Percentiles rank a stretch among this genome's conserved stretches.
Evolutionary conservation across 2,329 filamentous ascomycete genomes (phyloP).

Genomic region (Apiospora arundinis): DNA sequence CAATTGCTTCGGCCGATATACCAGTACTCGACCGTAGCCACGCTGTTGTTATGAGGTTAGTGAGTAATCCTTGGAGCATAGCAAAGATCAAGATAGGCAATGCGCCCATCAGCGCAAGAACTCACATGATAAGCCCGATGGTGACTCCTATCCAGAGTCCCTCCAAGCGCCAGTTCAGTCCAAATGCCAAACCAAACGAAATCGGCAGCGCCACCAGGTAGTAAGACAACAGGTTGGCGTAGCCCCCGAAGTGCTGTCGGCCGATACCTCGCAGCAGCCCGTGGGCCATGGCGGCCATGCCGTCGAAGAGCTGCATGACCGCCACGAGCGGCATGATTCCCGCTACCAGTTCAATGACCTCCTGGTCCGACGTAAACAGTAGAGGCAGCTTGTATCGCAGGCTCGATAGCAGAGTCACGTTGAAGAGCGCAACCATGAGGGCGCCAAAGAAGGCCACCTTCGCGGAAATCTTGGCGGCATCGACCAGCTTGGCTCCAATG

Average conservation of each 20-base stretch:
- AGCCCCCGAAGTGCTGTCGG: slow-evolving; percentile 87
- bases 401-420: slow-evolving; percentile 71
- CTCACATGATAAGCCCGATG: slow-evolving; percentile 70
- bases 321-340: slow-evolving; percentile 80
- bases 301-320: slow-evolving; percentile 89
- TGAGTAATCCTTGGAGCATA: neutral
- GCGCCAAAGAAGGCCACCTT: slow-evolving; percentile 74
- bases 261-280: slow-evolving; percentile 88
- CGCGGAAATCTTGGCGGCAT: slow-evolving; percentile 81
- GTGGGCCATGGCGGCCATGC: slow-evolving; percentile 78
- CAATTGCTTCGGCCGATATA: slow-evolving; percentile 61
- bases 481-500: slow-evolving; percentile 83
- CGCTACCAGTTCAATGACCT: slow-evolving; percentile 73
- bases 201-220: slow-evolving; percentile 87
- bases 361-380: slow-evolving; percentile 77
- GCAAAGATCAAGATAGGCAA: neutral
- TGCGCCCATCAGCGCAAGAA: slow-evolving; percentile 26
- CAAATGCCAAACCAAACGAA: slow-evolving; percentile 79
- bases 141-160: slow-evolving; percentile 85
- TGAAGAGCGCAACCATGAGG: slow-evolving; percentile 77
- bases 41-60: slow-evolving; percentile 42
- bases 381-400: slow-evolving; percentile 77
- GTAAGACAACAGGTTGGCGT: slow-evolving; percentile 85
- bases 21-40: slow-evolving; percentile 59
- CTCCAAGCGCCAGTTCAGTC: slow-evolving; percentile 74